Evolutionary conservation across 2,329 filamentous ascomycete species (phyloP).

Genomic region (Aspergillus sp.): DNA sequence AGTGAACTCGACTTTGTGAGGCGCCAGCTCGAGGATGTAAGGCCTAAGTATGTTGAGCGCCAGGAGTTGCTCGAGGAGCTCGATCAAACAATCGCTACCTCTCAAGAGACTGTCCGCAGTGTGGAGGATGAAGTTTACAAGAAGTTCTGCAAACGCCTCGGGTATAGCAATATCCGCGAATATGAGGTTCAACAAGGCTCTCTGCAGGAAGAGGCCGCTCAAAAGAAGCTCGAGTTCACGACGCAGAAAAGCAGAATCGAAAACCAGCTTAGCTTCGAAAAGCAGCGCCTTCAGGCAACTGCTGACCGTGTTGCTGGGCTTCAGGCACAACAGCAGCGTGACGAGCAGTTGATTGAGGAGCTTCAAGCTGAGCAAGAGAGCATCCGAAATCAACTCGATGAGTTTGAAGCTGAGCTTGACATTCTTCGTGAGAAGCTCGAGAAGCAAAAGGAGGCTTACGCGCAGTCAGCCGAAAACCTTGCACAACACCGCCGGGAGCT

Average conservation of each 20-base stretch:
- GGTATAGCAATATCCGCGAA: constrained; percentile 84
- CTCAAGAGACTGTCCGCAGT: constrained; percentile 67
- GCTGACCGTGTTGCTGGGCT: constrained; percentile 69
- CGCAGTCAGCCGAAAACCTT: constrained; percentile 72
- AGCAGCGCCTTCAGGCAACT: constrained; percentile 70
- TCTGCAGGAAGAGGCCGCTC: constrained; percentile 83
- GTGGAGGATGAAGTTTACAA: constrained; percentile 89
- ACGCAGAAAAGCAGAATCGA: constrained; percentile 69
- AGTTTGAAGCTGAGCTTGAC: constrained; percentile 74
- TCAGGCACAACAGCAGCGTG: constrained; percentile 65
- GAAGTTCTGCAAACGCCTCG: constrained; percentile 80
- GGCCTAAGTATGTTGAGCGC: constrained; percentile 77
- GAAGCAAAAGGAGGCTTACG: constrained; percentile 66
- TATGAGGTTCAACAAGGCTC: constrained; percentile 94
- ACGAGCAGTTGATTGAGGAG: constrained; percentile 68
- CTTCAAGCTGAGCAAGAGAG: constrained; percentile 72
- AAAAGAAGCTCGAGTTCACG: constrained; percentile 84
- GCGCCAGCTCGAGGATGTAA: constrained; percentile 71
- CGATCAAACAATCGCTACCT: constrained; percentile 57
- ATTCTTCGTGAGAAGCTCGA: constrained; percentile 72
- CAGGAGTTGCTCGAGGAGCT: constrained; percentile 66
- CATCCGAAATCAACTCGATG: constrained; percentile 72
- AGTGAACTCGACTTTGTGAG: constrained; percentile 75
- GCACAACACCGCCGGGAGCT: constrained; percentile 77
- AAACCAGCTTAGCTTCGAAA: constrained; percentile 64